Conservation (phyloP, 805 yeast species). For the fission yeast (Schizosaccharomyces pombe) region DNA sequence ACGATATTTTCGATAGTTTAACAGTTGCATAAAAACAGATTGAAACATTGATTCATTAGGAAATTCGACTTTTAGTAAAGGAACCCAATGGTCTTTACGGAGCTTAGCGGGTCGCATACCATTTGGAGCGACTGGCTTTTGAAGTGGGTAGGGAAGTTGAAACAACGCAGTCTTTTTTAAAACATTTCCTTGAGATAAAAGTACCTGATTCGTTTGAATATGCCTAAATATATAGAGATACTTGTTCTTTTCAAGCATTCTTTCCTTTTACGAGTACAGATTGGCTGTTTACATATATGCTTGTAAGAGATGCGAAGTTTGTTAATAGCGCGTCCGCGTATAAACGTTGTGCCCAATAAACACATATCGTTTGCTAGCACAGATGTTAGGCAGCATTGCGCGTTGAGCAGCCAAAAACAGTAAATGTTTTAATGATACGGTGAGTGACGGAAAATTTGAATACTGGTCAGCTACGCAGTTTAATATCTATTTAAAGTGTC, state of each 20-base stretch:
- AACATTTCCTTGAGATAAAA: neutral
- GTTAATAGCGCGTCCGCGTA: too few species aligned
- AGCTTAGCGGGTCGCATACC: neutral
- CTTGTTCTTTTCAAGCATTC: neutral
- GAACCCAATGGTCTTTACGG: neutral
- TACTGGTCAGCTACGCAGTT: too few species aligned
- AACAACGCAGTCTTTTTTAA: neutral
- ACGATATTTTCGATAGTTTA: neutral
- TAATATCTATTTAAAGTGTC: too few species aligned
- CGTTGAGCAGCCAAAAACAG: too few species aligned
- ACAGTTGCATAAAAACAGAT: neutral
- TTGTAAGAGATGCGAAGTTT: too few species aligned
- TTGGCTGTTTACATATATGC: too few species aligned
- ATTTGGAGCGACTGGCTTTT: neutral
- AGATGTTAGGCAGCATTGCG: too few species aligned
- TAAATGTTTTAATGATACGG: too few species aligned
- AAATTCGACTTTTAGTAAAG: neutral
- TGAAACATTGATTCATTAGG: neutral
- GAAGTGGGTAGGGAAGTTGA: neutral
- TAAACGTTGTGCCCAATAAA: too few species aligned
- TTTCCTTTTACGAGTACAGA: neutral
- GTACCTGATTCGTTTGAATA: neutral
- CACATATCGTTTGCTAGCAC: too few species aligned
- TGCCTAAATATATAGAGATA: neutral
- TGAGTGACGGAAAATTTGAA: too few species aligned